Evolutionary conservation across 441 rosid species (phyloP).

Genomic region (Mallotus repandus): DNA sequence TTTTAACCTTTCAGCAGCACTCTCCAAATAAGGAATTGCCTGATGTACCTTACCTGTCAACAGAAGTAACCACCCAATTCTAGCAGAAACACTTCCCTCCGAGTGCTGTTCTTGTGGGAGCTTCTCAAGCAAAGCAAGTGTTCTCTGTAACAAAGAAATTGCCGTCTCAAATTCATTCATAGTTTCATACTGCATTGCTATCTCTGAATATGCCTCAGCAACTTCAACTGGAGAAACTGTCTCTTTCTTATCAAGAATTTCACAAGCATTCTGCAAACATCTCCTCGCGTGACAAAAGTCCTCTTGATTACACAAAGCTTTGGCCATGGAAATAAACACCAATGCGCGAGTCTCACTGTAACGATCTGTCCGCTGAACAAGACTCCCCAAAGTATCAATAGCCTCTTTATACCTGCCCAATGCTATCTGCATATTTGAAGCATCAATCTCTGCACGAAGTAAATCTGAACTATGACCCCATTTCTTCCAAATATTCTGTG

Average conservation of each 20-base stretch:
- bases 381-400: slow-evolving; percentile 54
- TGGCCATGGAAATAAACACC: slow-evolving; percentile 81
- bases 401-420: slow-evolving; percentile 79
- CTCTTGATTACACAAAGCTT: slow-evolving; percentile 69
- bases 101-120: slow-evolving; percentile 88
- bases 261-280: slow-evolving; percentile 78
- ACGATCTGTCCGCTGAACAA: slow-evolving; percentile 68
- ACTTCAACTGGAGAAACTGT: slow-evolving; percentile 58
- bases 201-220: slow-evolving; percentile 88
- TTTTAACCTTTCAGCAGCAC: slow-evolving; percentile 78
- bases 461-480: slow-evolving; percentile 85
- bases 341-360: slow-evolving; percentile 68
- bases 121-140: slow-evolving; percentile 66
- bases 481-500: slow-evolving; percentile 68
- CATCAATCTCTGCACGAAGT: slow-evolving; percentile 75
- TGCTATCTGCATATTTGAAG: slow-evolving; percentile 86
- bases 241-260: slow-evolving; percentile 76
- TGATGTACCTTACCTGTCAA: slow-evolving; percentile 76
- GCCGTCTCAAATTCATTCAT: slow-evolving; percentile 86
- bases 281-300: slow-evolving; percentile 64
- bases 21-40: slow-evolving; percentile 87
- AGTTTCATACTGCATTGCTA: slow-evolving; percentile 84
- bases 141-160: slow-evolving; percentile 70
- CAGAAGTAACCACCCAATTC: slow-evolving; percentile 83
- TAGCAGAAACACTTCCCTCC: slow-evolving; percentile 86